phyloP scores from a whole-genome alignment of 257 asterid species.

The Salvia miltiorrhiza region DNA sequence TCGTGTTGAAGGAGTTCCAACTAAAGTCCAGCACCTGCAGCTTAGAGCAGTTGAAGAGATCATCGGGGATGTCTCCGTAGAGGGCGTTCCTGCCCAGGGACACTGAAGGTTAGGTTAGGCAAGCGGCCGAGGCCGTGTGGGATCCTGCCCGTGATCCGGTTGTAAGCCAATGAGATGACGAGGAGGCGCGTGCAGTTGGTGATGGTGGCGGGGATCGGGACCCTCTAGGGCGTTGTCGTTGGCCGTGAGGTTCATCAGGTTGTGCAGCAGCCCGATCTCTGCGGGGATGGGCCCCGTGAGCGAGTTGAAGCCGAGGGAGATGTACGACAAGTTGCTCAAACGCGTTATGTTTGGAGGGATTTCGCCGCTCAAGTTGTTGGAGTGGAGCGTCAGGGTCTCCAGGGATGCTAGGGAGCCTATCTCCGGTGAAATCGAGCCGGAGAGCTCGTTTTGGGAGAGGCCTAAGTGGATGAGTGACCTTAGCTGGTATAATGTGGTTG shows the following conservation, averaged over 20 bases:
- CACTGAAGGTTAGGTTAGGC: constrained; percentile 43
- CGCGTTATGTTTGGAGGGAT: constrained; percentile 56
- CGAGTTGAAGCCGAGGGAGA: constrained; percentile 62
- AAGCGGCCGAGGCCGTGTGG: constrained; percentile 52
- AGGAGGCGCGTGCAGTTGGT: constrained; percentile 56
- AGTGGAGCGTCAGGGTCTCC: constrained; percentile 66
- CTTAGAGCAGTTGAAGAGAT: constrained; percentile 52
- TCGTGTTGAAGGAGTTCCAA: constrained; percentile 40
- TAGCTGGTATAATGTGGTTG: constrained; percentile 47
- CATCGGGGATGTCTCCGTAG: constrained; percentile 59
- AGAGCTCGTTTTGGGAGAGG: constrained; percentile 52
- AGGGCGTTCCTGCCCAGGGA: constrained; percentile 47
- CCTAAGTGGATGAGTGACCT: constrained; percentile 48
- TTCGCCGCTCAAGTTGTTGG: constrained; percentile 57
- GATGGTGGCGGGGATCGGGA: constrained; percentile 56
- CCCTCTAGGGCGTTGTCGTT: constrained; percentile 48
- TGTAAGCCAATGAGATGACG: constrained; percentile 29
- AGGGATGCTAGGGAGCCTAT: constrained; percentile 53
- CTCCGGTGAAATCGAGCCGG: constrained; percentile 44
- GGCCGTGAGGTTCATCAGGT: constrained; percentile 57
- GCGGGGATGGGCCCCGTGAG: constrained; percentile 56
- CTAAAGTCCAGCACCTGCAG: constrained; percentile 45
- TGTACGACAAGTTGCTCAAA: constrained; percentile 53
- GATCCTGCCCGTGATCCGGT: constrained; percentile 44
- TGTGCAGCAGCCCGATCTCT: constrained; percentile 50